Evolutionary conservation across 148 eudicot species (phyloP).

Genomic region (Diospyros kaki): DNA sequence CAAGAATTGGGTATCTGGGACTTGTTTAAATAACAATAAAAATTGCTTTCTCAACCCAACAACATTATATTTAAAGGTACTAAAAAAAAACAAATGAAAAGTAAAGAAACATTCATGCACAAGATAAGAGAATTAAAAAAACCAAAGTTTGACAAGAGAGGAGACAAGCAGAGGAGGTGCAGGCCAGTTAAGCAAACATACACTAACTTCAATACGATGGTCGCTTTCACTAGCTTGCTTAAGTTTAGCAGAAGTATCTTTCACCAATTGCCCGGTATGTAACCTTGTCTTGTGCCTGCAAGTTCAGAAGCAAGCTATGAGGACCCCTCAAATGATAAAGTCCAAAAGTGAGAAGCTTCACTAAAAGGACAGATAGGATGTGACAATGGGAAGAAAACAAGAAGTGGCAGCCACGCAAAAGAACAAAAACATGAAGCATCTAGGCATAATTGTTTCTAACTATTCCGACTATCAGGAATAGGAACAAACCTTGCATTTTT

Average conservation of each 20-base stretch:
- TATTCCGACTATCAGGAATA: background rate
- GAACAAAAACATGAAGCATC: background rate
- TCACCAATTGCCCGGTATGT: constrained; percentile 32
- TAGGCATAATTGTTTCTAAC: background rate
- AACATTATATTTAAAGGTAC: background rate
- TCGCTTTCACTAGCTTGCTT: constrained; percentile 35
- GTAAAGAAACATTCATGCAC: background rate
- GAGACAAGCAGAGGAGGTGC: background rate
- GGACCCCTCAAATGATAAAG: background rate
- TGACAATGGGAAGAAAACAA: too few species aligned
- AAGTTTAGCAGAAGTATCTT: constrained; percentile 34
- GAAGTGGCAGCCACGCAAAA: background rate
- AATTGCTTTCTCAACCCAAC: background rate
- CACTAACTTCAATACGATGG: constrained; percentile 27
- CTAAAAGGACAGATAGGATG: background rate
- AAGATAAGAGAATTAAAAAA: background rate
- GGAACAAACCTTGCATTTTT: too few species aligned
- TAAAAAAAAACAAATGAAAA: background rate
- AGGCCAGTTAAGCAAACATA: constrained; percentile 12
- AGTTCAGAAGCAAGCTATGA: constrained; percentile 7
- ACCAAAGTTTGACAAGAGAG: background rate
- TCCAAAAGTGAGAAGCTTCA: background rate
- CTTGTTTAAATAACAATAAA: background rate
- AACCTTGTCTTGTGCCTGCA: constrained; percentile 33
- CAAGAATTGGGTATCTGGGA: background rate